phyloP scores from a whole-genome alignment of 2,329 filamentous ascomycete genomes.

The Fusarium papillatum region DNA sequence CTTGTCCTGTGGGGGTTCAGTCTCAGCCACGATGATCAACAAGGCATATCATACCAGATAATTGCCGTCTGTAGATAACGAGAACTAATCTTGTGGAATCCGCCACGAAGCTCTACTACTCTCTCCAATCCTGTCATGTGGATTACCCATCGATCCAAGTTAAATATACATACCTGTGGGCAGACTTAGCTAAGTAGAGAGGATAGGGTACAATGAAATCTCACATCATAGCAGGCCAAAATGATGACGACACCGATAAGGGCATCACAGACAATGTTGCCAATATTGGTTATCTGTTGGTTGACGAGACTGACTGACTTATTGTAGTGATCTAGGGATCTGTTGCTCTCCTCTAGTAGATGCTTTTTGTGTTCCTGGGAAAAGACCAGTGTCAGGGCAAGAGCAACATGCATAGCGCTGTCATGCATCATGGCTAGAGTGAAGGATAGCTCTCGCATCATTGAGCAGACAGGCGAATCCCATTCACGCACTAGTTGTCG shows the following conservation, averaged over 20 bases:
- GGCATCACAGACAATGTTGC: not conserved
- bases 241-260: not conserved
- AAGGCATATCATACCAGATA: not conserved
- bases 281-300: not conserved
- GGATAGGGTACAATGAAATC: not conserved
- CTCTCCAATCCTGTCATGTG: not conserved
- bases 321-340: not conserved
- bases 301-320: not conserved
- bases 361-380: not conserved
- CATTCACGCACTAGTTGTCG: not conserved
- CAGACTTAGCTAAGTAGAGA: not conserved
- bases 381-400: not conserved
- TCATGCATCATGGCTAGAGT: conserved; percentile 19
- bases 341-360: not conserved
- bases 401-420: conserved; percentile 21
- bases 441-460: conserved; percentile 17
- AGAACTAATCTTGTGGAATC: not conserved
- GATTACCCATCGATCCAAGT: not conserved
- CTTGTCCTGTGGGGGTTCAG: not conserved
- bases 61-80: not conserved
- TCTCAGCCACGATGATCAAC: not conserved
- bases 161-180: not conserved
- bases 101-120: not conserved
- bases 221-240: conserved; percentile 1
- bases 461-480: not conserved